Evolutionary conservation across 2,329 filamentous ascomycete genomes (phyloP).

Genomic region (Apiospora pterosperma): DNA sequence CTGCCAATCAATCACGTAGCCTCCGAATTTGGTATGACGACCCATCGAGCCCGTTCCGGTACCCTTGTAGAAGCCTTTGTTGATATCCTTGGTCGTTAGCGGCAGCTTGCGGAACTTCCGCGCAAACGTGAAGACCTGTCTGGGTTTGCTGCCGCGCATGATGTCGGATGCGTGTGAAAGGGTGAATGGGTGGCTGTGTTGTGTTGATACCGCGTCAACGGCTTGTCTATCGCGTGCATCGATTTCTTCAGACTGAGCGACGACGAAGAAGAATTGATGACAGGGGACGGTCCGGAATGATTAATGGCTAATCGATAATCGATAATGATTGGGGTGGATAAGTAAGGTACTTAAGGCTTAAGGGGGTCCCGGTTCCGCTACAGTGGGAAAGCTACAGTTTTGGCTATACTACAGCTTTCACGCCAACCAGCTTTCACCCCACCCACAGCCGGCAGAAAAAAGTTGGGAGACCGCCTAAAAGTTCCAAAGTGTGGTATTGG

Average conservation of each 20-base stretch:
- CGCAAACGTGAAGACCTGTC: conserved; percentile 53
- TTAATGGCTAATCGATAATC: not conserved
- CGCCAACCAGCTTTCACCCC: not conserved
- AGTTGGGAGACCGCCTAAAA: conserved; percentile 1
- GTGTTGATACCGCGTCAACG: not conserved
- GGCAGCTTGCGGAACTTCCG: conserved; percentile 68
- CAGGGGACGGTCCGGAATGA: not conserved
- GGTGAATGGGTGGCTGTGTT: not conserved
- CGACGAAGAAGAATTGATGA: not conserved
- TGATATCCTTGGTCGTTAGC: conserved; percentile 89
- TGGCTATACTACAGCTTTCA: no score
- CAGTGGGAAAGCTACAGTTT: not conserved
- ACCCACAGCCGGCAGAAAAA: conserved; percentile 4
- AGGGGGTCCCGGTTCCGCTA: not conserved
- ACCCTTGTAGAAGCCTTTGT: conserved; percentile 96
- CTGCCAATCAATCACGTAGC: conserved; percentile 77
- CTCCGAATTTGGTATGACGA: conserved; percentile 76
- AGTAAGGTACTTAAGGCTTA: no score
- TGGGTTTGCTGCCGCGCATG: conserved; percentile 37
- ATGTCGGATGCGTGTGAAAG: not conserved
- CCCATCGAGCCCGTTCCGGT: conserved; percentile 87
- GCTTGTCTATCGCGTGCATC: not conserved
- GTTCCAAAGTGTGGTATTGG: not conserved
- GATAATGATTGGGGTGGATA: not conserved
- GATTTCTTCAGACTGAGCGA: not conserved